Evolutionary conservation across 805 yeast species (phyloP), one percentile per base, ranked within the genome.

Genomic region (Myxozyma neotropica): DNA sequence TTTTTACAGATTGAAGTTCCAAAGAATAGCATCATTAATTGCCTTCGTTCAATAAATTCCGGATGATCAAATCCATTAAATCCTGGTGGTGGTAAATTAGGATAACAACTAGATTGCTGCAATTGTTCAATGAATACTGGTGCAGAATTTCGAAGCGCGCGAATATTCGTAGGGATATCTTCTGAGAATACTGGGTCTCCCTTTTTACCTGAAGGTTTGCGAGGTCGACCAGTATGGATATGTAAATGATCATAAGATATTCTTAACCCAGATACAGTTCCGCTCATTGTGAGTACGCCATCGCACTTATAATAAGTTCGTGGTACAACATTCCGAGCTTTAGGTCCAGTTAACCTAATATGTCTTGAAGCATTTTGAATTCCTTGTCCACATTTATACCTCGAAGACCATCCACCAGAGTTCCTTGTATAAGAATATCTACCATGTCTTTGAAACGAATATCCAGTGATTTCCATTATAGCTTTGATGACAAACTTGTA

Each of bases 371-470:
- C 57, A 35, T 45, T 53, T 35, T 45, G 52, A n/a, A 24, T 38
- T 4, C 46, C 43, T 36, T 53, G 57, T 12, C 57, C 57, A 26
- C 57, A 53, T 27, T 46, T 45, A 27, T 53, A 53, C 39, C 57
- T 29, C 15, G 57, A 45, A 39, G 57, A 53, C 57, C 57, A 53
- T 2, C 57, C 57, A 15, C 57, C 57, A 8, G 57, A 23, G n/a
- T 23, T 53, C 4, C 57, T 43, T 21, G 57, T 46, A 27, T 38
- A 53, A n/a, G 57, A 27, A 31, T 53, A 53, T 35, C 57, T 49
- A 1, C 51, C 52, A 26, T 53, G 57, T 36, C 57, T 23, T 29
- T 44, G 50, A 17, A 53, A 46, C 27, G 57, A 53, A 24, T 53
- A 53, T 7, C 57, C 57, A 15, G 57, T 53, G 46, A 53, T 45